Conservation (phyloP, 768 basidiomycete species). For the Phlegmacium glaucopus region DNA sequence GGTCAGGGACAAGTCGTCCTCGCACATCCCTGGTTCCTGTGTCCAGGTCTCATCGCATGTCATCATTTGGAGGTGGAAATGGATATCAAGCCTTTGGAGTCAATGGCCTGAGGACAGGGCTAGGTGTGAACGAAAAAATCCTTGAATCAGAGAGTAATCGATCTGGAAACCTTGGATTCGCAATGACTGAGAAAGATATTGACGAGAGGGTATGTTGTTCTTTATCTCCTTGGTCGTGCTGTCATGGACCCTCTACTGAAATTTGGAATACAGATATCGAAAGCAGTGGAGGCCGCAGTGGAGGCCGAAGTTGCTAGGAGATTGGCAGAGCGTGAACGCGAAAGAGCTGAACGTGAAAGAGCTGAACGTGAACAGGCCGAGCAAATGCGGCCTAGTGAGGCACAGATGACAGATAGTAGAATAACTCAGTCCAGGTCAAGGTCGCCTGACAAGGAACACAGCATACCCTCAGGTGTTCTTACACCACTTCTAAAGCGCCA, state of each 20-base stretch:
- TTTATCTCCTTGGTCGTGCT: conserved; percentile 1
- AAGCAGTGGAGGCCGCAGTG: conserved; percentile 70
- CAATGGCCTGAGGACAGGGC: conserved; percentile 14
- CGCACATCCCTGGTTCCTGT: conserved; percentile 36
- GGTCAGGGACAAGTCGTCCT: conserved; percentile 23
- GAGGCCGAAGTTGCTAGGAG: conserved; percentile 72
- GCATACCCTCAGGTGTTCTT: conserved; percentile 47
- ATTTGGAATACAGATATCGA: conserved; percentile 50
- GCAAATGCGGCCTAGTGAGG: conserved; percentile 24
- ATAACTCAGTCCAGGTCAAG: conserved; percentile 23
- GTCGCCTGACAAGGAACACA: conserved; percentile 35
- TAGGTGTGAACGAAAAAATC: conserved; percentile 23
- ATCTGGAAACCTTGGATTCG: conserved; percentile 33
- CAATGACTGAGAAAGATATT: conserved; percentile 67
- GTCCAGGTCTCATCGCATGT: conserved; percentile 34
- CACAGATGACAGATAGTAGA: conserved; percentile 20
- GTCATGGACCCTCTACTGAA: neutral
- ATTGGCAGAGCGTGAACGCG: conserved; percentile 48
- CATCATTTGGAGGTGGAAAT: conserved; percentile 28
- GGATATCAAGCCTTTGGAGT: conserved; percentile 38
- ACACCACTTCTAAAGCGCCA: conserved; percentile 63
- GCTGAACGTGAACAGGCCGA: conserved; percentile 33
- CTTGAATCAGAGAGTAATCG: conserved; percentile 26
- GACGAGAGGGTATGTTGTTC: conserved; percentile 60
- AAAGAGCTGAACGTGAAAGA: conserved; percentile 36